phyloP scores from a whole-genome alignment of 2,329 filamentous ascomycete species.

The Sarocladium brachiariae region DNA sequence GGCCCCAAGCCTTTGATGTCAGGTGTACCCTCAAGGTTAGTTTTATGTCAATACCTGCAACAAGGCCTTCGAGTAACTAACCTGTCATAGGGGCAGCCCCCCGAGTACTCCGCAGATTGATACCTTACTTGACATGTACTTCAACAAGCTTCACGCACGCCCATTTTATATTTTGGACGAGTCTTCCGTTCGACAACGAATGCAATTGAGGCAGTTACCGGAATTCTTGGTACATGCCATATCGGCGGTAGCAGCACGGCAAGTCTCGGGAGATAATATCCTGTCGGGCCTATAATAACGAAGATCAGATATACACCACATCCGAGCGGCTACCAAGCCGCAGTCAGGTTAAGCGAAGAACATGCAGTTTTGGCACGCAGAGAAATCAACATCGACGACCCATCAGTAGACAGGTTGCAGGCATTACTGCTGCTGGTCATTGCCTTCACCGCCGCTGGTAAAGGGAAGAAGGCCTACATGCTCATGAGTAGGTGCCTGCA shows the following conservation, averaged over 20 bases:
- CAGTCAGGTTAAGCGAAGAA: slow-evolving; percentile 63
- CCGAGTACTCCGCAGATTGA: slow-evolving; percentile 47
- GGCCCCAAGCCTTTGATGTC: slow-evolving; percentile 13
- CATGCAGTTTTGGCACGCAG: slow-evolving; percentile 63
- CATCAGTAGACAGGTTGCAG: slow-evolving; percentile 71
- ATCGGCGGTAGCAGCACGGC: slow-evolving; percentile 58
- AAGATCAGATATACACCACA: slow-evolving; percentile 57
- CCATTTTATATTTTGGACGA: slow-evolving; percentile 80
- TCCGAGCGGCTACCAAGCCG: slow-evolving; percentile 58
- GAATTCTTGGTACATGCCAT: slow-evolving; percentile 48
- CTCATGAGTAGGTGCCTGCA: slow-evolving; percentile 55
- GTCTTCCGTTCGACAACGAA: slow-evolving; percentile 61
- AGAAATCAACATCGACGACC: slow-evolving; percentile 72
- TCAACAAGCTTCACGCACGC: slow-evolving; percentile 71
- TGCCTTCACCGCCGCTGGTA: slow-evolving; percentile 69
- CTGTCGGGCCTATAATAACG: slow-evolving; percentile 7
- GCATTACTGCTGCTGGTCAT: slow-evolving; percentile 67
- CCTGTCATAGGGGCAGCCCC: slow-evolving; percentile 34
- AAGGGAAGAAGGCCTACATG: slow-evolving; percentile 84
- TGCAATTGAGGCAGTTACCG: slow-evolving; percentile 62
- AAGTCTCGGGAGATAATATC: slow-evolving; percentile 12
- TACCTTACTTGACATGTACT: slow-evolving; percentile 69
- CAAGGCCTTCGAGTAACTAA: slow-evolving; percentile 13
- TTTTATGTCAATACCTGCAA: too few relatives aligned
- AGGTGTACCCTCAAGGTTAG: too few relatives aligned